phyloP scores from a whole-genome alignment of 257 asterid genomes.

The Echites panduratus region DNA sequence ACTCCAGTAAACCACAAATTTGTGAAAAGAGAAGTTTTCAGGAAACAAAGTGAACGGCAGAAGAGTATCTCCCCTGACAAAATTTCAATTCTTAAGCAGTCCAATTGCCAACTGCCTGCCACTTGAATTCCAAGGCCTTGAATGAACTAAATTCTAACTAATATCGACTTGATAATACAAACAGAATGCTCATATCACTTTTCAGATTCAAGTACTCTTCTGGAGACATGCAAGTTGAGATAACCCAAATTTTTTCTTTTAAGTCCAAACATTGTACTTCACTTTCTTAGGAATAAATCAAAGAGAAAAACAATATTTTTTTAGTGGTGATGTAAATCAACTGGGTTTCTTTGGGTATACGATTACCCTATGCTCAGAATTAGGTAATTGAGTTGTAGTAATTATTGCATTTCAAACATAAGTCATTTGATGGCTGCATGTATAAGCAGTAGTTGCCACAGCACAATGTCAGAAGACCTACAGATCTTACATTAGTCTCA shows the following conservation, averaged over 20 bases:
- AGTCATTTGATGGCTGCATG: not conserved
- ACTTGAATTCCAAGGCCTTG: not conserved
- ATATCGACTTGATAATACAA: not conserved
- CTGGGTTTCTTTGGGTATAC: not conserved
- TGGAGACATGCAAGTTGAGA: not conserved
- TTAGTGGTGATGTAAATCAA: not conserved
- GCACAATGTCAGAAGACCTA: not conserved
- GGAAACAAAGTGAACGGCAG: not conserved
- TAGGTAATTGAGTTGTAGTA: not conserved
- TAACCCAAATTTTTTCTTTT: not conserved
- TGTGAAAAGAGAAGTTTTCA: not conserved
- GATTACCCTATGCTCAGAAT: not conserved
- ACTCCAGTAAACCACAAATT: not conserved
- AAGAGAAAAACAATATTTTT: not conserved
- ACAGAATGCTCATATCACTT: not conserved
- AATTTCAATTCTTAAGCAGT: not conserved
- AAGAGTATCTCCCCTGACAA: not conserved
- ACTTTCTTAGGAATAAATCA: not conserved
- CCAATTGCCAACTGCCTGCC: not conserved
- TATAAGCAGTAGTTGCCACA: not conserved
- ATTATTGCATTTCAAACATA: not conserved
- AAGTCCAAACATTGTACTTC: not conserved
- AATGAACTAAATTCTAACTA: constrained; percentile 1
- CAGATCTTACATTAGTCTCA: not conserved
- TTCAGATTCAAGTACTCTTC: not conserved